phyloP scores from a whole-genome alignment of 257 asterid species.

The Solanum medicagineum region DNA sequence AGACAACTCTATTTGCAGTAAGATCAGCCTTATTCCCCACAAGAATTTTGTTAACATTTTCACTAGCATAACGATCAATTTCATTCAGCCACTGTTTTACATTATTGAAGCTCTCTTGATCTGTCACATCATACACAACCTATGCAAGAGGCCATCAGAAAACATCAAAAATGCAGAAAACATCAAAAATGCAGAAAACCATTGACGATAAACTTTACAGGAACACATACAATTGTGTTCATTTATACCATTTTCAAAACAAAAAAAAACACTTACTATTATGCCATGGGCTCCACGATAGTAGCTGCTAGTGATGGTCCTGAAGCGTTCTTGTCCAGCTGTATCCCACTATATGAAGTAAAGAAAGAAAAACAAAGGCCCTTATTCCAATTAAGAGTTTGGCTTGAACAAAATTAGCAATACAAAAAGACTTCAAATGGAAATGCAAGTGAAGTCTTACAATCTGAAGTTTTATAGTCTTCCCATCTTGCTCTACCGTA shows the following conservation, averaged over 20 bases:
- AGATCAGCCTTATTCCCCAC: conserved; percentile 1
- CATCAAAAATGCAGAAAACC: neutral
- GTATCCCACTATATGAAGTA: neutral
- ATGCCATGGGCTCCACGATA: conserved; percentile 3
- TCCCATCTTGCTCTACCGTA: conserved; percentile 57
- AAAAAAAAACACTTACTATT: neutral
- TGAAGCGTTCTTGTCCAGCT: conserved; percentile 1
- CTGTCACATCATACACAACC: conserved; percentile 1
- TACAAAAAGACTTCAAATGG: neutral
- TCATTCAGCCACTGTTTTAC: neutral
- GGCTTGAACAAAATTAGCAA: neutral
- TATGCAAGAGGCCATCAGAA: neutral
- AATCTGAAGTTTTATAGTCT: conserved; percentile 11
- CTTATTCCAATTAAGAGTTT: neutral
- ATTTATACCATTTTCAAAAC: neutral
- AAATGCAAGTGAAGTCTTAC: neutral
- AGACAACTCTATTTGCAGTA: neutral
- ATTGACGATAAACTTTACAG: neutral
- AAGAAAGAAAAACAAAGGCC: neutral
- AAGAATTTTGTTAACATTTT: neutral
- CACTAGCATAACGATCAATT: conserved; percentile 2
- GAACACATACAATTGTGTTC: neutral
- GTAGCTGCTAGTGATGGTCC: neutral
- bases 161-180: neutral
- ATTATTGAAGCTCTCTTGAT: neutral